A percentile compares a stretch with the other conserved stretches of the same genome.
Conservation (phyloP, 2,329 filamentous ascomycete genomes). For the Metarhizium guizhouense region DNA sequence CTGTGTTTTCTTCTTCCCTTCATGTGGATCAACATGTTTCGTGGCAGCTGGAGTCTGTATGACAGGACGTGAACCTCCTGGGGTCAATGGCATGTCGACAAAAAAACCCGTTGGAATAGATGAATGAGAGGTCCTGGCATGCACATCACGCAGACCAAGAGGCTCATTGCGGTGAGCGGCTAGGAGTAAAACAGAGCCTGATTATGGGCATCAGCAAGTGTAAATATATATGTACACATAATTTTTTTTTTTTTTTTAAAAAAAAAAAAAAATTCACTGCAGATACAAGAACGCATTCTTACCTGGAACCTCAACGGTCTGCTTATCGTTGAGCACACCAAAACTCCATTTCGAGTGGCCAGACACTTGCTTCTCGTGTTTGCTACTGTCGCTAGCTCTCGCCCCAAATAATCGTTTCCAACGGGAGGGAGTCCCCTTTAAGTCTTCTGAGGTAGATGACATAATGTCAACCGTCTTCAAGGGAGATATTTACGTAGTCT, state of each 20-base stretch:
- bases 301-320: conserved; percentile 9
- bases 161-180: conserved; percentile 11
- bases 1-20: conserved; percentile 62
- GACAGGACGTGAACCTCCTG: conserved; percentile 15
- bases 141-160: conserved; percentile 8
- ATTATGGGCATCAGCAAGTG: not conserved
- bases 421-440: not conserved
- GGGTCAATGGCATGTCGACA: conserved; percentile 24
- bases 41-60: conserved; percentile 3
- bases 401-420: conserved; percentile 2
- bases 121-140: conserved; percentile 23
- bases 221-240: not conserved
- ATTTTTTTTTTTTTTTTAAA: too few relatives aligned
- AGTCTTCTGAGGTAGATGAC: conserved; percentile 3
- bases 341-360: conserved; percentile 8
- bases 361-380: not conserved
- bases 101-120: conserved; percentile 40
- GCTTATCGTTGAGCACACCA: conserved; percentile 8
- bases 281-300: not conserved
- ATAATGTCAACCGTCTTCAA: not conserved
- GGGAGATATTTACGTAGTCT: not conserved
- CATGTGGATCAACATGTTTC: conserved; percentile 12
- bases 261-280: not conserved
- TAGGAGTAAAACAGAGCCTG: conserved; percentile 11
- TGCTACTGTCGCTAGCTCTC: not conserved